Evolutionary conservation across 768 basidiomycete species (phyloP).

Genomic region (Psilocybe cyanescens): DNA sequence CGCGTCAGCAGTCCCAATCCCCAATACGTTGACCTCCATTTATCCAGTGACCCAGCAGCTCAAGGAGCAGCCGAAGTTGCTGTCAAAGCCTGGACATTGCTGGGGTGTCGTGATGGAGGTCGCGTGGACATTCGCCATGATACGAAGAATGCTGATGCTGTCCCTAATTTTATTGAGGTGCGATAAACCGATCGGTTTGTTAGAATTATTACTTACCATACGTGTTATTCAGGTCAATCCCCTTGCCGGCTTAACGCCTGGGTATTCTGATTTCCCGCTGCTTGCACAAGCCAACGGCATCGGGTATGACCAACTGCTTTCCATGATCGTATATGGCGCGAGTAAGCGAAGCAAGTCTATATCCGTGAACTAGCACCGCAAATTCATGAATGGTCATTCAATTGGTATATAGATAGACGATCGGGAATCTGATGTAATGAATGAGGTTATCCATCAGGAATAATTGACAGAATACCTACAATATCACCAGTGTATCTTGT

Average conservation of each 20-base stretch:
- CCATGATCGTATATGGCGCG: background rate
- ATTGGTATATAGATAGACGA: too few relatives aligned
- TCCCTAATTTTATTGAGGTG: constrained; percentile 20
- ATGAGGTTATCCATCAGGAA: too few relatives aligned
- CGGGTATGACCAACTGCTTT: constrained; percentile 6
- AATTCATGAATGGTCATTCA: too few relatives aligned
- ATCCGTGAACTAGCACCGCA: too few relatives aligned
- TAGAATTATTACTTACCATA: background rate
- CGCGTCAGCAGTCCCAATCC: constrained; percentile 12
- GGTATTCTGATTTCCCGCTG: constrained; percentile 8
- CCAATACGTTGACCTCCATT: constrained; percentile 13
- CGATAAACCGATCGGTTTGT: background rate
- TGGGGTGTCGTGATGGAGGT: constrained; percentile 27
- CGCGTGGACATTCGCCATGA: constrained; percentile 24
- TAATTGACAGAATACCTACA: too few relatives aligned
- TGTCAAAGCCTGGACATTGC: constrained; percentile 19
- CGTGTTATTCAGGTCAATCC: constrained; percentile 10
- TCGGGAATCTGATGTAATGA: too few relatives aligned
- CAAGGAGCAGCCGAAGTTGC: constrained; percentile 16
- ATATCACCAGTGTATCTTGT: too few relatives aligned
- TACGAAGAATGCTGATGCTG: constrained; percentile 2
- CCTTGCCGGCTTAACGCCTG: constrained; percentile 8
- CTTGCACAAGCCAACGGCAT: constrained; percentile 12
- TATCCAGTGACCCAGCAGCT: constrained; percentile 15
- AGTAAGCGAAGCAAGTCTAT: background rate